phyloP scores from a whole-genome alignment of 2,329 filamentous ascomycete genomes.

The Hypoxylon rubiginosum region DNA sequence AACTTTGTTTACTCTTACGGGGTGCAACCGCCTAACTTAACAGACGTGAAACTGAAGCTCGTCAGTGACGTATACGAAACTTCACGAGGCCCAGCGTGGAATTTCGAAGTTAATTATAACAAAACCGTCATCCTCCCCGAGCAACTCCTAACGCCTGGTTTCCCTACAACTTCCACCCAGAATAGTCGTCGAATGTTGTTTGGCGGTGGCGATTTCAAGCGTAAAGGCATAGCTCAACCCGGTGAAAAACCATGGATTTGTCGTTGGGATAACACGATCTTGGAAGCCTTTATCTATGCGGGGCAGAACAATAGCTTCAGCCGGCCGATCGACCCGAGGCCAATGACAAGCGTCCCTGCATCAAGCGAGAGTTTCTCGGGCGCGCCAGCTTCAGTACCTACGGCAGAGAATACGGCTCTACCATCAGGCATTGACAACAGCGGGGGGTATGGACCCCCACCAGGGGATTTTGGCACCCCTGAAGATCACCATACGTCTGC shows the following conservation, averaged over 20 bases:
- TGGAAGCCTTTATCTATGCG: conserved; percentile 71
- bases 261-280: conserved; percentile 67
- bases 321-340: conserved; percentile 31
- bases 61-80: conserved; percentile 66
- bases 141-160: conserved; percentile 49
- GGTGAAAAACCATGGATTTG: conserved; percentile 72
- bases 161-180: conserved; percentile 2
- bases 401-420: conserved; percentile 8
- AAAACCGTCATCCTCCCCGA: conserved; percentile 69
- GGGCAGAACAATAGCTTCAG: conserved; percentile 62
- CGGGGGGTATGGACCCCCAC: conserved; percentile 10
- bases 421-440: conserved; percentile 10
- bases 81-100: conserved; percentile 67
- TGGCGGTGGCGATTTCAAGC: conserved; percentile 52
- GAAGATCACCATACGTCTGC: conserved; percentile 15
- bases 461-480: conserved; percentile 1
- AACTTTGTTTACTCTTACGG: conserved; percentile 63
- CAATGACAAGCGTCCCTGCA: conserved; percentile 19
- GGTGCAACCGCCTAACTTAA: conserved; percentile 64
- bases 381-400: conserved; percentile 21
- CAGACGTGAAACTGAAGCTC: conserved; percentile 58
- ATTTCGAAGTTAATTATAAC: conserved; percentile 65
- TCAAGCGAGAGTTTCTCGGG: conserved; percentile 13
- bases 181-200: conserved; percentile 49
- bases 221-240: conserved; percentile 56